phyloP scores from a whole-genome alignment of 1,284 basidiomycete species.

The Baeospora myosura region DNA sequence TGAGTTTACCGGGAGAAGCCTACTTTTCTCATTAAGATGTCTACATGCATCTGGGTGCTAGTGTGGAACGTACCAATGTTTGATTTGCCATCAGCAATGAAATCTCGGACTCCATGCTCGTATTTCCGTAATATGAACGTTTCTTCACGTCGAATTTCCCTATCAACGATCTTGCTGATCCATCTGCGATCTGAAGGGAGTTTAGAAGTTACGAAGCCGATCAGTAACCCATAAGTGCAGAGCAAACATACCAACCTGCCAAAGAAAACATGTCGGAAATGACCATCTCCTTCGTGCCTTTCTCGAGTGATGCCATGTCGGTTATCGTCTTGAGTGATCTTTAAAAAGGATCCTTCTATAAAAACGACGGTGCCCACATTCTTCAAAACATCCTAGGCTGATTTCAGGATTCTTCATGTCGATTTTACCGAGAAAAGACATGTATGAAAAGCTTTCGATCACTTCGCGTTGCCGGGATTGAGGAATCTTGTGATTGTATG shows the following conservation, averaged over 20 bases:
- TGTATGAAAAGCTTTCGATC: conserved; percentile 81
- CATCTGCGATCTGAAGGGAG: conserved; percentile 56
- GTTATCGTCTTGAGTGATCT: conserved; percentile 37
- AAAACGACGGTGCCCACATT: conserved; percentile 48
- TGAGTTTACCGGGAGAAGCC: conserved; percentile 81
- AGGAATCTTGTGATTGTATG: conserved; percentile 71
- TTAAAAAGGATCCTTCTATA: conserved; percentile 2
- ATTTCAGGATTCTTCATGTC: conserved; percentile 80
- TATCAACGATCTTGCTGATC: conserved; percentile 65
- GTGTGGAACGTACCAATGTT: conserved; percentile 52
- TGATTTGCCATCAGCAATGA: conserved; percentile 96
- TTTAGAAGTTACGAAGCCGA: neutral
- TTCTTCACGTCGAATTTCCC: conserved; percentile 83
- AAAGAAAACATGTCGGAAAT: conserved; percentile 70
- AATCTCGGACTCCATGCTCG: conserved; percentile 96
- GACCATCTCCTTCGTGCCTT: conserved; percentile 57
- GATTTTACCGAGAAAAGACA: conserved; percentile 79
- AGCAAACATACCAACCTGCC: conserved; percentile 72
- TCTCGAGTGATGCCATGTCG: conserved; percentile 34
- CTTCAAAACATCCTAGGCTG: conserved; percentile 79
- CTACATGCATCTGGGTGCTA: neutral
- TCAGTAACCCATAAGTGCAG: too few relatives aligned
- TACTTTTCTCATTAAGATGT: conserved; percentile 21
- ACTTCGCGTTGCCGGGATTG: conserved; percentile 58
- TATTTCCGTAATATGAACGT: conserved; percentile 89